A percentile compares a stretch with the other conserved stretches of the same genome.
Evolutionary conservation across 768 basidiomycete genomes (phyloP).

Genomic region (Hydnomerulius pinastri): DNA sequence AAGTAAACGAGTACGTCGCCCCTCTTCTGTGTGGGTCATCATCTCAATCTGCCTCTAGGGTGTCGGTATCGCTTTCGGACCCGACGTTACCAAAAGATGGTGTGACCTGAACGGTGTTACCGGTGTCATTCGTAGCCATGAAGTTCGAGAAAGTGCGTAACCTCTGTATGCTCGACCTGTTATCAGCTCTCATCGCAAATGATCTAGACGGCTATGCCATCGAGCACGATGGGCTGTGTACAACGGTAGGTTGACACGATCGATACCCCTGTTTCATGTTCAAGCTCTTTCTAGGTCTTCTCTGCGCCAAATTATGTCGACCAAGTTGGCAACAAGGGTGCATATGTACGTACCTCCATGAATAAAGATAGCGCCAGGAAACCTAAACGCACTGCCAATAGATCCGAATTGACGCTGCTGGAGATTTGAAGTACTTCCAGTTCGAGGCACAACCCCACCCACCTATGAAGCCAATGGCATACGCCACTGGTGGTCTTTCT

Average conservation of each 20-base stretch:
- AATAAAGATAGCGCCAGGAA: neutral
- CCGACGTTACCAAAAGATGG: slow-evolving; percentile 90
- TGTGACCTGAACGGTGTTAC: slow-evolving; percentile 85
- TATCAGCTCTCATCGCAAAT: slow-evolving; percentile 2
- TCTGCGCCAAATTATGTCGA: slow-evolving; percentile 96
- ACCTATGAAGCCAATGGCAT: slow-evolving; percentile 92
- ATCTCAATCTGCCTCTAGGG: slow-evolving; percentile 53
- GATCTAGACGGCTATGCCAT: slow-evolving; percentile 84
- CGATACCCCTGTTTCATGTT: slow-evolving; percentile 10
- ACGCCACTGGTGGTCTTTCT: slow-evolving; percentile 65
- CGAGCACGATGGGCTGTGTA: slow-evolving; percentile 93
- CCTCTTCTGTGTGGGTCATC: slow-evolving; percentile 3
- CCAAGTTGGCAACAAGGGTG: slow-evolving; percentile 89
- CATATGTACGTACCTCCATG: slow-evolving; percentile 61
- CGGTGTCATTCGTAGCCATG: slow-evolving; percentile 92
- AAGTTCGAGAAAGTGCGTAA: slow-evolving; percentile 83
- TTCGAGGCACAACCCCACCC: slow-evolving; percentile 90
- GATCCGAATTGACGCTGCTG: slow-evolving; percentile 82
- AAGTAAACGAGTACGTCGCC: slow-evolving; percentile 81
- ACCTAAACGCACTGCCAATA: slow-evolving; percentile 28
- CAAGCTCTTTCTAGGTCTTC: slow-evolving; percentile 59
- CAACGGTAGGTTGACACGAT: slow-evolving; percentile 60
- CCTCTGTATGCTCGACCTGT: neutral
- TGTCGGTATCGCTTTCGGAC: slow-evolving; percentile 94
- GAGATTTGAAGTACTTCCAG: slow-evolving; percentile 71